phyloP scores from a whole-genome alignment of 257 asterid species.

The Perilla frutescens region DNA sequence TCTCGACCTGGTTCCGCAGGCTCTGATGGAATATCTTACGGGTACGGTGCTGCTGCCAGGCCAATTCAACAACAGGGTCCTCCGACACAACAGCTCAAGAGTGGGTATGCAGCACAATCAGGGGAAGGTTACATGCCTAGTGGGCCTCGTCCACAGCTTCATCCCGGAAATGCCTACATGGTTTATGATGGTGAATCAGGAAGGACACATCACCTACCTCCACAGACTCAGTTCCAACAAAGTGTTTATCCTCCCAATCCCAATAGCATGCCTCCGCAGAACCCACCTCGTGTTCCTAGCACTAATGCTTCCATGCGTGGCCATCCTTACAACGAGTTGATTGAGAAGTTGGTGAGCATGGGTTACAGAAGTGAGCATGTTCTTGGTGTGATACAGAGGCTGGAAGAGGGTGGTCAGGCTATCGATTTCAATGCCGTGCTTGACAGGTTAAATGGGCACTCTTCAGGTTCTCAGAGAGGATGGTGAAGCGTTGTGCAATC shows the following conservation, averaged over 20 bases:
- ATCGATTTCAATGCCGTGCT: constrained; percentile 82
- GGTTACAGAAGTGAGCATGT: constrained; percentile 88
- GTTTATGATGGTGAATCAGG: constrained; percentile 76
- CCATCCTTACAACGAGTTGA: constrained; percentile 77
- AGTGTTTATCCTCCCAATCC: constrained; percentile 75
- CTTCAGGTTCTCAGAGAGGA: constrained; percentile 83
- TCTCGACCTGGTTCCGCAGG: constrained; percentile 58
- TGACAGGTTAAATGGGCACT: constrained; percentile 77
- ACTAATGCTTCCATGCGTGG: constrained; percentile 51
- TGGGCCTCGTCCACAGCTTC: constrained; percentile 68
- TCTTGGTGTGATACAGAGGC: constrained; percentile 70
- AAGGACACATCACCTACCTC: constrained; percentile 63
- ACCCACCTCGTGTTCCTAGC: constrained; percentile 55
- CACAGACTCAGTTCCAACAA: constrained; percentile 74
- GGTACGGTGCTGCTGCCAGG: constrained; percentile 58
- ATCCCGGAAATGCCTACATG: constrained; percentile 68
- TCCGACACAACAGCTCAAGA: constrained; percentile 60
- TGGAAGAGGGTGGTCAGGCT: constrained; percentile 90
- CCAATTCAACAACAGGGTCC: constrained; percentile 65
- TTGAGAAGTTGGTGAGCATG: constrained; percentile 88
- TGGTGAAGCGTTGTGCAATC: constrained; percentile 49
- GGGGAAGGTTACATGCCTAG: constrained; percentile 66
- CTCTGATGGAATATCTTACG: constrained; percentile 62
- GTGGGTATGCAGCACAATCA: constrained; percentile 57
- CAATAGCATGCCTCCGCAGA: constrained; percentile 54